A percentile compares a stretch with the other conserved stretches of the same genome.
Conservation (phyloP, 495 filamentous ascomycete genomes). For the Penicillium paradoxum region DNA sequence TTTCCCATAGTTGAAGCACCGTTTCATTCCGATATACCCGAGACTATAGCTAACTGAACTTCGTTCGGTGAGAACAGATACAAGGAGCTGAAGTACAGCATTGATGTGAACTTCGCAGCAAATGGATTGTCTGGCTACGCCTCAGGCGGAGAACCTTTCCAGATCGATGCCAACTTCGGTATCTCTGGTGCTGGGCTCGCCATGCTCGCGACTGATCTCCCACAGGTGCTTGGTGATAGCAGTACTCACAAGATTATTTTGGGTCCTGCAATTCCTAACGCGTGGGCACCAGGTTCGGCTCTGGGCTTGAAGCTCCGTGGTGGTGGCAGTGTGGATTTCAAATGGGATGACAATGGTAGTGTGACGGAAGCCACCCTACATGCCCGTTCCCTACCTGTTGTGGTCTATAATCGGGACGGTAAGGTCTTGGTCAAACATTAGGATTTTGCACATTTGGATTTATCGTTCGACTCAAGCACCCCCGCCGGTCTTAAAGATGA, state of each 20-base stretch:
- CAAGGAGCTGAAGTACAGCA: conserved; percentile 36
- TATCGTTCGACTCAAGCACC: too few relatives aligned
- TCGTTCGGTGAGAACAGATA: conserved; percentile 10
- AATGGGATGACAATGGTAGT: conserved; percentile 33
- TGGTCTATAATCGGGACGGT: not conserved
- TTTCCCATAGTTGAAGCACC: not conserved
- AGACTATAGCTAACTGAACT: not conserved
- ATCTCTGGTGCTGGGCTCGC: conserved; percentile 38
- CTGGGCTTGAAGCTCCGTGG: conserved; percentile 36
- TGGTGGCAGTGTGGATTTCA: conserved; percentile 34
- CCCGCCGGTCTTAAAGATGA: too few relatives aligned
- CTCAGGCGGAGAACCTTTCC: conserved; percentile 31
- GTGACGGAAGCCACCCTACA: not conserved
- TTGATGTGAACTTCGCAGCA: conserved; percentile 41
- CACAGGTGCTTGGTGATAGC: conserved; percentile 16
- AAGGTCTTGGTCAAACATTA: not conserved
- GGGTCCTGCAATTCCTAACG: conserved; percentile 39
- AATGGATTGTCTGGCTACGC: conserved; percentile 34
- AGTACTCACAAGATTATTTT: conserved; percentile 27
- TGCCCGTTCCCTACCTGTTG: not conserved
- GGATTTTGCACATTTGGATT: too few relatives aligned
- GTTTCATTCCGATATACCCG: not conserved
- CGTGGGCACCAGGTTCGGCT: conserved; percentile 34
- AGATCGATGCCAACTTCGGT: conserved; percentile 56
- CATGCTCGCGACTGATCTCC: conserved; percentile 43